Evolutionary conservation across 108 stramenopile species (phyloP).

Genomic region (Fragilariopsis cylindrus): DNA sequence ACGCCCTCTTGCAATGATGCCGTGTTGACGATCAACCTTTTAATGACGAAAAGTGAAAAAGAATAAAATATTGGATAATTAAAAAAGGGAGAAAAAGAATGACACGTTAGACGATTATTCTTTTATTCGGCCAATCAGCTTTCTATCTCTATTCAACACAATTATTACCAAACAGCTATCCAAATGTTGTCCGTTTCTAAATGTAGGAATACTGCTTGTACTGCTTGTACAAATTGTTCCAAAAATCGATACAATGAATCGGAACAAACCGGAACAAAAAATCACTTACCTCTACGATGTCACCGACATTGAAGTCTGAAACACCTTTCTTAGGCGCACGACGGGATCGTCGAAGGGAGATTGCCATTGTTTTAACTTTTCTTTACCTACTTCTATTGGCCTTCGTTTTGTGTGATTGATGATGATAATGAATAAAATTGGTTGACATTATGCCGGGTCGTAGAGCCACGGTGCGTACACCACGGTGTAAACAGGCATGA

Average conservation of each 20-base stretch:
- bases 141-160: too few relatives aligned
- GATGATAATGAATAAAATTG: too few relatives aligned
- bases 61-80: background rate
- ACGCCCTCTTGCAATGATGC: slow-evolving; percentile 25
- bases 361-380: slow-evolving; percentile 22
- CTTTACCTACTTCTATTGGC: slow-evolving; percentile 13
- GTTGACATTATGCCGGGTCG: too few relatives aligned
- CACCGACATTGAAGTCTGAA: slow-evolving; percentile 41
- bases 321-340: slow-evolving; percentile 42
- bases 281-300: slow-evolving; percentile 50
- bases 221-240: background rate
- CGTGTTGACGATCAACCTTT: slow-evolving; percentile 38
- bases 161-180: too few relatives aligned
- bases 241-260: background rate
- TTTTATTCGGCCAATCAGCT: too few relatives aligned
- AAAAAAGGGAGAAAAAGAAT: background rate
- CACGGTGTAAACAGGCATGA: too few relatives aligned
- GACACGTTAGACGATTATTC: background rate
- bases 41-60: background rate
- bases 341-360: slow-evolving; percentile 33
- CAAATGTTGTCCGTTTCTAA: too few relatives aligned
- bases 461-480: too few relatives aligned
- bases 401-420: background rate
- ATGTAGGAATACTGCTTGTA: background rate
- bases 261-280: background rate